Conservation (phyloP, 768 basidiomycete species). For the Terana coerulea region DNA sequence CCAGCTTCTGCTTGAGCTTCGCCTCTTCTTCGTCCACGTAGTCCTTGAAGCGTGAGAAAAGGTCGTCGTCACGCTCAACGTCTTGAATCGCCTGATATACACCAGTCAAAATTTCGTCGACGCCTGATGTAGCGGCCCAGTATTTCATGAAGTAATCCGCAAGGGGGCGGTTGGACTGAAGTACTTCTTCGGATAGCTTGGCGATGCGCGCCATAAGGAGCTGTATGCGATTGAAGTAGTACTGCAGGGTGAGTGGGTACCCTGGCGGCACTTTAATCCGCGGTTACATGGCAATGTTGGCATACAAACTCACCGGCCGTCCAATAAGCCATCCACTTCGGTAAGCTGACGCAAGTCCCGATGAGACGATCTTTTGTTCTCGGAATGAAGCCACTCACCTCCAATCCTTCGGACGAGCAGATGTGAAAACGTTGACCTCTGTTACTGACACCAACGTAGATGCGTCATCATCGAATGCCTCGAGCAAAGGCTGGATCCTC, state of each 20-base stretch:
- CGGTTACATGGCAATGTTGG: not conserved
- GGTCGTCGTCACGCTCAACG: constrained; percentile 5
- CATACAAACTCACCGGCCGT: constrained; percentile 12
- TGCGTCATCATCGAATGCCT: constrained; percentile 21
- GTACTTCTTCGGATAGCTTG: not conserved
- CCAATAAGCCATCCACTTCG: constrained; percentile 20
- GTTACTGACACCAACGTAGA: constrained; percentile 18
- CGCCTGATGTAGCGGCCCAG: not conserved
- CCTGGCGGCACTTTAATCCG: too few species aligned
- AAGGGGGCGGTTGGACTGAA: not conserved
- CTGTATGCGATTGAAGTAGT: constrained; percentile 17
- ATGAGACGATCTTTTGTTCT: not conserved
- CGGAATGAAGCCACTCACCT: constrained; percentile 4
- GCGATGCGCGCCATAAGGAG: constrained; percentile 7
- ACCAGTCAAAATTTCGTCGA: constrained; percentile 14
- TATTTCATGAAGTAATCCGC: not conserved
- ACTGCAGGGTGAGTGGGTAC: constrained; percentile 11
- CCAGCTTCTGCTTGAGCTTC: constrained; percentile 2
- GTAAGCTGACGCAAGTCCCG: constrained; percentile 4
- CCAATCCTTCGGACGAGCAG: constrained; percentile 17
- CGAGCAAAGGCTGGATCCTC: constrained; percentile 15
- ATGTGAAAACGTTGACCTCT: constrained; percentile 22
- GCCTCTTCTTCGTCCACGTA: constrained; percentile 10
- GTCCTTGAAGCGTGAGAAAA: constrained; percentile 3
- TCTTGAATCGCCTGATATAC: constrained; percentile 1